Percentiles rank a stretch among this genome's conserved stretches.
Evolutionary conservation across 257 asterid species (phyloP).

Genomic region (Primulina eburnea): DNA sequence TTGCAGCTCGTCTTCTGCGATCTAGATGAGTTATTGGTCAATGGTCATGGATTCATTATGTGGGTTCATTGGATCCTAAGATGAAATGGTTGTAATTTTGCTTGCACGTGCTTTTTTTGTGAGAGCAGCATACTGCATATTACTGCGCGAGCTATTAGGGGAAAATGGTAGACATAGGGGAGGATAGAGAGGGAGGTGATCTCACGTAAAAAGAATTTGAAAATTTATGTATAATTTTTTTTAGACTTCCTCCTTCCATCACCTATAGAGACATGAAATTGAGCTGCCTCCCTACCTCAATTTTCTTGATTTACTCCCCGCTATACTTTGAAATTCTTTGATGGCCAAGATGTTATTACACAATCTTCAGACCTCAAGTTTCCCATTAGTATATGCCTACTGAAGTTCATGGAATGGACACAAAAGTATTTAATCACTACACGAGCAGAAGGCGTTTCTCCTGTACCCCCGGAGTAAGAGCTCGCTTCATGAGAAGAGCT

Average conservation of each 20-base stretch:
- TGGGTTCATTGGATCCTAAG: neutral
- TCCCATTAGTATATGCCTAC: neutral
- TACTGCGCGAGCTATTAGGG: neutral
- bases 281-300: no score
- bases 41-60: neutral
- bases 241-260: no score
- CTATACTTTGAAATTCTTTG: no score
- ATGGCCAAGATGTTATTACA: neutral
- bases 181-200: no score
- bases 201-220: no score
- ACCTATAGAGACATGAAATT: no score
- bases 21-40: constrained; percentile 30
- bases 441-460: neutral
- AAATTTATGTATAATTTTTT: no score
- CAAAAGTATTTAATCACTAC: neutral
- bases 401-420: neutral
- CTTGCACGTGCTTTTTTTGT: neutral
- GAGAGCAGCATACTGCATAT: no score
- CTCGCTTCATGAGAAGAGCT: constrained; percentile 1
- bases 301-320: no score
- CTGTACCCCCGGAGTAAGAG: constrained; percentile 2
- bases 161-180: neutral
- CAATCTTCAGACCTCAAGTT: neutral
- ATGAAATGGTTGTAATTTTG: neutral
- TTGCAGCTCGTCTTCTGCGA: constrained; percentile 86